Conservation (phyloP, 768 basidiomycete species). For the Collybiopsis luxurians region DNA sequence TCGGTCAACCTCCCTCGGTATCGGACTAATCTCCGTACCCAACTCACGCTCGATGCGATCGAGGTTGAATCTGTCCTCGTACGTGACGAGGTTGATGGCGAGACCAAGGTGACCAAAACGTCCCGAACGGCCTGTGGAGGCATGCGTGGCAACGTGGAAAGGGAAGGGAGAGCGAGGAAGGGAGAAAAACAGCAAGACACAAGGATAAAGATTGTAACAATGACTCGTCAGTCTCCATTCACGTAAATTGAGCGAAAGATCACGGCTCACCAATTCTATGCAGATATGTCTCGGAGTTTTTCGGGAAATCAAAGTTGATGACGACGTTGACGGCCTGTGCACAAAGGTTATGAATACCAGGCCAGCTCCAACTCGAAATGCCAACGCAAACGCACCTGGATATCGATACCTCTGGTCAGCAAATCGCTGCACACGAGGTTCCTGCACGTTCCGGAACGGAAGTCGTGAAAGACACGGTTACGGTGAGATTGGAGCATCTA, state of each 20-base stretch:
- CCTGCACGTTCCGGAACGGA: constrained; percentile 96
- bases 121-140: constrained; percentile 76
- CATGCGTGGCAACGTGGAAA: no score
- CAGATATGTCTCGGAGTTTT: constrained; percentile 98
- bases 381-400: constrained; percentile 38
- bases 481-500: constrained; percentile 96
- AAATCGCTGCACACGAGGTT: constrained; percentile 98
- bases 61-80: constrained; percentile 96
- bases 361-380: background rate
- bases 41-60: constrained; percentile 99
- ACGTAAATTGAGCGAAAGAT: no score
- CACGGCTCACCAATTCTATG: constrained; percentile 65
- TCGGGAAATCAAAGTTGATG: constrained; percentile 99
- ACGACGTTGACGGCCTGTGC: constrained; percentile 96
- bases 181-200: background rate
- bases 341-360: no score
- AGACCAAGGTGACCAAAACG: constrained; percentile 96
- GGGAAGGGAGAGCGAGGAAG: background rate
- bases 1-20: constrained; percentile 88
- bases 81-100: constrained; percentile 97
- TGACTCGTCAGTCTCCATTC: no score
- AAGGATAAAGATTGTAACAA: no score
- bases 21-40: constrained; percentile 96
- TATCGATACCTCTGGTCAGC: constrained; percentile 98
- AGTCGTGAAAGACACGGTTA: constrained; percentile 99